phyloP scores from a whole-genome alignment of 202 grass and related monocot species.

The Musa balbisiana region DNA sequence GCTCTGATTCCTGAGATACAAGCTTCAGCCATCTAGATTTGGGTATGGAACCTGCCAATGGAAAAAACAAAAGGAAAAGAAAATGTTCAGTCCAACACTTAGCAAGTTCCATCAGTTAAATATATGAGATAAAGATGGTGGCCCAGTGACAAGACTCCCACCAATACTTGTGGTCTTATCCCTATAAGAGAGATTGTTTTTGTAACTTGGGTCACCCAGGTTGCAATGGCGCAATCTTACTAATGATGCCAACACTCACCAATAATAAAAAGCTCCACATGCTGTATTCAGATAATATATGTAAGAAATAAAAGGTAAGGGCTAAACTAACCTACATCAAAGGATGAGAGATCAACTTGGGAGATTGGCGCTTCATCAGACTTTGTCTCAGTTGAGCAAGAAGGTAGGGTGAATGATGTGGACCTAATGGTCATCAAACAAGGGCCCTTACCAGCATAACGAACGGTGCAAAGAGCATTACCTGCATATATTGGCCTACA shows the following conservation, averaged over 20 bases:
- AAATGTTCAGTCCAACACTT: not conserved
- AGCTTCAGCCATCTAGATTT: conserved; percentile 77
- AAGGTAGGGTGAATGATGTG: conserved; percentile 63
- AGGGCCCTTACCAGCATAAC: conserved; percentile 60
- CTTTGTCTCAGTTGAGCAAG: conserved; percentile 33
- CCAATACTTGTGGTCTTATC: not conserved
- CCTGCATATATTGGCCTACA: conserved; percentile 96
- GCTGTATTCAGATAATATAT: not conserved
- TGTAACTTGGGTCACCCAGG: too few species aligned
- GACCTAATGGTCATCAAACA: conserved; percentile 88
- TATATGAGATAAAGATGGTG: too few species aligned
- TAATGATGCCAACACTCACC: too few species aligned
- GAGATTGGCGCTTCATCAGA: conserved; percentile 57
- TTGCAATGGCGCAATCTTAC: too few species aligned
- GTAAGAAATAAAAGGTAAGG: conserved; percentile 27
- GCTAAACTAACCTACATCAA: conserved; percentile 75
- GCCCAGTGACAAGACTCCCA: too few species aligned
- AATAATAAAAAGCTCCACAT: too few species aligned
- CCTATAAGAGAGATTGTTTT: not conserved
- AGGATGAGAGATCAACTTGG: conserved; percentile 79
- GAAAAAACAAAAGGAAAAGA: conserved; percentile 8
- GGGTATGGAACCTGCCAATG: conserved; percentile 26
- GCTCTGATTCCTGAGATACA: conserved; percentile 69
- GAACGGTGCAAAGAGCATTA: conserved; percentile 87
- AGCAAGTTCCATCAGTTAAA: not conserved